Conservation (phyloP, 306 rosid species). For the Medicago ruthenica region DNA sequence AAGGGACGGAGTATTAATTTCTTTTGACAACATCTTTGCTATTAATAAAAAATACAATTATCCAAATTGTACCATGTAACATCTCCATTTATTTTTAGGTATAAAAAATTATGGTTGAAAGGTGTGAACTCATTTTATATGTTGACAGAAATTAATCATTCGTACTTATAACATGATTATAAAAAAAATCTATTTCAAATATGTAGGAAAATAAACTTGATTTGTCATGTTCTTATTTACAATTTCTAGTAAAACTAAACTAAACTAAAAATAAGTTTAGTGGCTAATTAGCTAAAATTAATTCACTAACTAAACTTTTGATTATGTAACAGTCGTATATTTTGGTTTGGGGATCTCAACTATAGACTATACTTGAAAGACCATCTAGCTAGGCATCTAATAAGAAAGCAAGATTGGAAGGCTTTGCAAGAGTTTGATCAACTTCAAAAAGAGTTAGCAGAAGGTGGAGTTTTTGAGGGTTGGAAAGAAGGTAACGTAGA, state of each 20-base stretch:
- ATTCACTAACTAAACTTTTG: not conserved
- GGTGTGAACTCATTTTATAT: no score
- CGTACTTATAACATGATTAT: no score
- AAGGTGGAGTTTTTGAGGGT: conserved; percentile 84
- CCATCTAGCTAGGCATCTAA: conserved; percentile 71
- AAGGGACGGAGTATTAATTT: no score
- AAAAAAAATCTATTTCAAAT: no score
- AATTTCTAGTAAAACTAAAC: not conserved
- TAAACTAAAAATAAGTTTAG: not conserved
- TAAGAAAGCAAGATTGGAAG: conserved; percentile 82
- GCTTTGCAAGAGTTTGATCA: conserved; percentile 84
- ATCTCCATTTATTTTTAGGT: no score
- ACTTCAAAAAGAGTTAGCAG: conserved; percentile 73
- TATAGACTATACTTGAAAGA: conserved; percentile 90
- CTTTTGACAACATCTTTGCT: no score
- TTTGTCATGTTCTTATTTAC: not conserved
- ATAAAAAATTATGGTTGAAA: no score
- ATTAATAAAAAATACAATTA: no score
- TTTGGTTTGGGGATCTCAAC: conserved; percentile 98
- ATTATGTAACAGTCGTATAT: conserved; percentile 73
- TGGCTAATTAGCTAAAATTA: not conserved
- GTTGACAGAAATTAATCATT: no score
- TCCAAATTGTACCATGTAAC: no score
- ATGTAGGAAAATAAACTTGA: no score
- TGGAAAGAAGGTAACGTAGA: conserved; percentile 92